phyloP scores from a whole-genome alignment of 2,329 filamentous ascomycete species.

The Fusarium sp. region DNA sequence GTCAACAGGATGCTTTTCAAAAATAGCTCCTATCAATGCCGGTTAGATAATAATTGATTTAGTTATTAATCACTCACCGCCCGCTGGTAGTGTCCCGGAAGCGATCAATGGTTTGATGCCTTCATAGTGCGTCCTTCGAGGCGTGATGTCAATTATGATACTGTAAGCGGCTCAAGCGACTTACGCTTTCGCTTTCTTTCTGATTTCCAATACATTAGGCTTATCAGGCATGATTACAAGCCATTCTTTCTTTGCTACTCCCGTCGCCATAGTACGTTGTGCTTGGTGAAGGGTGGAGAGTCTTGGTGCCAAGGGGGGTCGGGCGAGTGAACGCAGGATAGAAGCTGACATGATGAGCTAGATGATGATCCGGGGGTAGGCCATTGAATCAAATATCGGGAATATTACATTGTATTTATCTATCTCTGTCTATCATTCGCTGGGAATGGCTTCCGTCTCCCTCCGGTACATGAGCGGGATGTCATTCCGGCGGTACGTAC shows the following conservation, averaged over 20 bases:
- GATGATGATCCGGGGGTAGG: not conserved
- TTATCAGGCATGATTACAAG: slow-evolving; percentile 20
- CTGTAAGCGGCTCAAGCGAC: not conserved
- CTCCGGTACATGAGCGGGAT: not conserved
- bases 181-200: slow-evolving; percentile 20
- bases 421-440: not conserved
- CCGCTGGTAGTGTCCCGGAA: slow-evolving; percentile 23
- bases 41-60: not conserved
- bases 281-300: not conserved
- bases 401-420: not conserved
- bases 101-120: slow-evolving; percentile 32
- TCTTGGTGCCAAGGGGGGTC: not conserved
- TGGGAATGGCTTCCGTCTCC: not conserved
- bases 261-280: slow-evolving; percentile 13
- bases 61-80: slow-evolving; percentile 8
- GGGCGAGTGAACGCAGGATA: not conserved
- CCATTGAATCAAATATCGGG: not conserved
- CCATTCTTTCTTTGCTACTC: slow-evolving; percentile 10
- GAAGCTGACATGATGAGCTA: not conserved
- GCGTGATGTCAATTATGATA: not conserved
- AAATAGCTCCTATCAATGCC: slow-evolving; percentile 11
- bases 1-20: slow-evolving; percentile 26
- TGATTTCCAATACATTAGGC: slow-evolving; percentile 11
- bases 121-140: slow-evolving; percentile 20
- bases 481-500: slow-evolving; percentile 7